These are phyloP conservation scores for Prunus fruticosa DNA, from an alignment of 306 rosid genomes.

Conservation along the genomic window DNA sequence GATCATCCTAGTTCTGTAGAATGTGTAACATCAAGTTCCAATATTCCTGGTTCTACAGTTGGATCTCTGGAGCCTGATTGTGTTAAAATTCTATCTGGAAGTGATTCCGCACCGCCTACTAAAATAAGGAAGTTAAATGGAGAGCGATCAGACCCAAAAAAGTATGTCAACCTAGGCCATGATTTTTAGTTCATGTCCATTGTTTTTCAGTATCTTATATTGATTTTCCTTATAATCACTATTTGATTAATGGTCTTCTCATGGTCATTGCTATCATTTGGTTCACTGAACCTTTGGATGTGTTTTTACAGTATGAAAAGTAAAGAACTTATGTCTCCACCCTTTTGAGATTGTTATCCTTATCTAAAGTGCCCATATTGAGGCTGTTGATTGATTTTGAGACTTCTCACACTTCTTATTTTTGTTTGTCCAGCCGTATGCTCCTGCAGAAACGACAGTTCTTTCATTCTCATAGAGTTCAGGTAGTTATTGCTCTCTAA, in stretches of 20 bases:
- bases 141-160: slow-evolving; percentile 78
- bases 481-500: slow-evolving; percentile 53
- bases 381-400: slow-evolving; percentile 24
- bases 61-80: slow-evolving; percentile 69
- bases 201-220: background rate
- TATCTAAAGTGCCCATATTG: slow-evolving; percentile 2
- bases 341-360: background rate
- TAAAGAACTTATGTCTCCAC: background rate
- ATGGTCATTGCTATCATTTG: background rate
- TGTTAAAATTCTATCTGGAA: slow-evolving; percentile 50
- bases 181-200: slow-evolving; percentile 14
- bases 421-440: slow-evolving; percentile 59
- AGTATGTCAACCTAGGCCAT: slow-evolving; percentile 45
- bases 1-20: slow-evolving; percentile 49
- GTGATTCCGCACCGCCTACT: slow-evolving; percentile 62
- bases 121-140: slow-evolving; percentile 63
- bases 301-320: slow-evolving; percentile 2
- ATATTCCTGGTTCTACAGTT: slow-evolving; percentile 61
- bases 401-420: slow-evolving; percentile 8
- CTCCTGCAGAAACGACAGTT: slow-evolving; percentile 95
- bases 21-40: slow-evolving; percentile 75
- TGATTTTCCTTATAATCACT: background rate
- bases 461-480: slow-evolving; percentile 98
- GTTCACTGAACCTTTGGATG: background rate
- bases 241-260: background rate